Evolutionary conservation across 1,284 basidiomycete genomes (phyloP), one percentile per base, ranked within the genome.

Genomic region (Irpex rosettiformis): DNA sequence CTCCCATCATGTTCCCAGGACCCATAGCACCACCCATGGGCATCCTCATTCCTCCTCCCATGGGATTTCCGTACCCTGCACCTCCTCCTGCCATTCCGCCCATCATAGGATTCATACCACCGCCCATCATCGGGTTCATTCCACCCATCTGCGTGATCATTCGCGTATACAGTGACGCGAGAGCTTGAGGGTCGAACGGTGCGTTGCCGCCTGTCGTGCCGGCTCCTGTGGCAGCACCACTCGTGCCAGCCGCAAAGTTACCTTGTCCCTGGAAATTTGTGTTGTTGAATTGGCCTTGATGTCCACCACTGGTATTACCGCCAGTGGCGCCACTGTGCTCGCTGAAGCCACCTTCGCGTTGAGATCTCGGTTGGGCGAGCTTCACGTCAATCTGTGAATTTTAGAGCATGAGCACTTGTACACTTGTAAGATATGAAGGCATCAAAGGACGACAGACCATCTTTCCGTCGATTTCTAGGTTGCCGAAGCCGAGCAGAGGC

Each of bases 401-500:
- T 27, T 3, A 37, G 43, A 62, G 37, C 27, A 58, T 40, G 52
- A 29, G 59, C 27, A 22, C 22, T n/a, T 51, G 27, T 22, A 27
- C 48, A 28, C 13, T 27, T 16, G 27, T 27, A 28, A 42, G n/a
- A 52, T 62, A 52, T 63, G 60, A 29, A 11, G 28, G 29, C 18
- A 63, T n/a, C n/a, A 28, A 37, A 8, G 37, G n/a, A 22, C 11
- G 5, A 75, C 89, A 62, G 65, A 94, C 93, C 70, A 92, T 72
- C 77, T 95, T 94, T n/a, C 93, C 94, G 67, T 96, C 94, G 60
- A 96, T 89, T 69, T 93, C 89, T 27, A 96, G 79, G 62, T 92
- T 91, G 8, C 90, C 90, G 59, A 92, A 90, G 4, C 88, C 88
- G 64, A 96, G 85, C 70, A 94, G 88, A 28, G 86, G 86, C 61